These are phyloP conservation scores for Paecilomyces dactylethromorphus DNA, from an alignment of 2,329 filamentous ascomycete genomes.

Conservation along the genomic window DNA sequence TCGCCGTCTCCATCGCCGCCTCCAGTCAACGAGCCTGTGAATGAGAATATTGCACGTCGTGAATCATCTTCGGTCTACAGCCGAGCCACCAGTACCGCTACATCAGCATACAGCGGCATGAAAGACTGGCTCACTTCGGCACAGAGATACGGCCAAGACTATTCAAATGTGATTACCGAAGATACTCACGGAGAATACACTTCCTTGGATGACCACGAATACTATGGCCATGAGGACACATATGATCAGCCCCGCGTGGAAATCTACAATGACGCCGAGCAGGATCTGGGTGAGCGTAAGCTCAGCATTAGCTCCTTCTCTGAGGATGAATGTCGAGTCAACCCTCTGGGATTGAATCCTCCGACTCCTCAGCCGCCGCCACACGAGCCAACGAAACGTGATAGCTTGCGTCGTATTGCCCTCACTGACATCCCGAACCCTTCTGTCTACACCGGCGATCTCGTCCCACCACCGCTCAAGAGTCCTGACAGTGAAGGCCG, in stretches of 20 bases:
- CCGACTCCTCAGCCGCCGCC: conserved; percentile 39
- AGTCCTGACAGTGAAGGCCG: conserved; percentile 25
- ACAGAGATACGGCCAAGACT: conserved; percentile 19
- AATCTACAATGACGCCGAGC: conserved; percentile 19
- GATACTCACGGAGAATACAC: conserved; percentile 31
- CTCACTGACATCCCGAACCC: conserved; percentile 29
- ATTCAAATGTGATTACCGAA: conserved; percentile 24
- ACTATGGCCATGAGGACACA: conserved; percentile 26
- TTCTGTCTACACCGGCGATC: conserved; percentile 17
- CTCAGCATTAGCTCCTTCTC: conserved; percentile 23
- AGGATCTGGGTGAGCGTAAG: conserved; percentile 29
- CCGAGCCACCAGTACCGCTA: conserved; percentile 16
- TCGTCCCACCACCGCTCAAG: conserved; percentile 20
- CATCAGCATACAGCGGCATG: conserved; percentile 19
- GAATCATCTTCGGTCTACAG: conserved; percentile 30
- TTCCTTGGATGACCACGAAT: conserved; percentile 27
- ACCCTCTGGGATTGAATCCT: conserved; percentile 42
- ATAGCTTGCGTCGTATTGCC: conserved; percentile 21
- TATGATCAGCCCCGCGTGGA: conserved; percentile 13
- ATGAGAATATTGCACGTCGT: conserved; percentile 18
- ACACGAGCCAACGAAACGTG: conserved; percentile 15
- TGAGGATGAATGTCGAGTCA: conserved; percentile 24
- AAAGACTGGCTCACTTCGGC: conserved; percentile 28
- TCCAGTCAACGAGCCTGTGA: conserved; percentile 15
- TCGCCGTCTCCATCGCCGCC: conserved; percentile 25